Base-by-base conservation (phyloP, 2,329 filamentous ascomycete genomes). In the Trichoderma harzianum region DNA sequence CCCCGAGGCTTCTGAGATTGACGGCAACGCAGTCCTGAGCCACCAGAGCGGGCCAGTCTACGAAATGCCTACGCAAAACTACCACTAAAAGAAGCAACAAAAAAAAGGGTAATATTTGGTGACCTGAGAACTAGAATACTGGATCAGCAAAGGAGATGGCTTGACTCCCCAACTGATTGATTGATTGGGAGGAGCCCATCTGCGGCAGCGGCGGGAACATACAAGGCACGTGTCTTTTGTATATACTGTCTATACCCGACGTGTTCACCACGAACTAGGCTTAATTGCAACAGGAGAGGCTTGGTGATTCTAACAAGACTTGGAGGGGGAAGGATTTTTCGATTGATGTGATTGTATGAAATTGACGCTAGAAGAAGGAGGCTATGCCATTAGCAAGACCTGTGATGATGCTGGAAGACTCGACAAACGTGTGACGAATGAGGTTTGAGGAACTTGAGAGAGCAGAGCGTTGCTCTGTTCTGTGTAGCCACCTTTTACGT, bases 41-140 rank as follows among this genome's bases (percentile, higher is more conserved):
- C 80, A 76, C 73, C 79, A 77, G 74, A 81, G 74, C 47, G 80
- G 79, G 1, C 80, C 80, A 2, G 81, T 84, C 6, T 84, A 82
- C 71, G 83, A 84, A 78, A 84, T 84, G 83, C 80, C 83, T 3
- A 75, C 79, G 14, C 78, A 83, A 74, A 73, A 71, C 34, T 84
- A 83, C 74, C 78, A 78, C 71, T 84, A 78, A 76, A 21, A 51
- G 43, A 51, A 51, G 43, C 8, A 43, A 30, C 28, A 24, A 32
- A 16, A 36, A 18, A 24, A 7, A 63, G 11, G 55, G 39, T 14
- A 53, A 10, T 24, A 16, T 18, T 28, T 5, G 39, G 53, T 32
- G 61, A 21, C 26, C 30, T 30, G 34, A 30, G 26, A 65, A 65
- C n/a, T 57, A 51, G 28, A 47, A 43, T n/a, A 18, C 32, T 30